These are phyloP conservation scores for Taphrina confusa DNA, from an alignment of 1,139 yeast genomes.

Conservation along the genomic window DNA sequence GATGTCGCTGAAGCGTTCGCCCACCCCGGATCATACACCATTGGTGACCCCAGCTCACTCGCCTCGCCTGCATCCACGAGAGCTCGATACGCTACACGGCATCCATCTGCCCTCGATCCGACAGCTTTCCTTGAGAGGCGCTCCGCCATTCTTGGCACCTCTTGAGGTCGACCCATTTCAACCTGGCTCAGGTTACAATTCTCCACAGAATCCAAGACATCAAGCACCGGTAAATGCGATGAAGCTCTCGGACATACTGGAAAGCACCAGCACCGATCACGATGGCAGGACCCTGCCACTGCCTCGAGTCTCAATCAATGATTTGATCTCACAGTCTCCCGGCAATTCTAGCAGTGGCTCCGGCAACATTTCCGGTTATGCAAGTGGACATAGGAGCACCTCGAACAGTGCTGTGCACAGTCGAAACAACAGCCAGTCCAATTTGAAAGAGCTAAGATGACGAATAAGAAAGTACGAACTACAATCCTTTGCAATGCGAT, in stretches of 20 bases:
- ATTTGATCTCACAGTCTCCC: slow-evolving; percentile 15
- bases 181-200: slow-evolving; percentile 29
- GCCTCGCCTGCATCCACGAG: slow-evolving; percentile 53
- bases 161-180: slow-evolving; percentile 43
- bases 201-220: slow-evolving; percentile 26
- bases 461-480: not conserved
- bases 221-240: slow-evolving; percentile 28
- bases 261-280: slow-evolving; percentile 24
- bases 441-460: slow-evolving; percentile 10
- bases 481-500: too few relatives aligned
- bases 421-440: slow-evolving; percentile 13
- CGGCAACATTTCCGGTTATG: not conserved
- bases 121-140: slow-evolving; percentile 46
- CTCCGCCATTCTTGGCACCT: slow-evolving; percentile 47
- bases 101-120: slow-evolving; percentile 50
- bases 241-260: slow-evolving; percentile 25
- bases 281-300: slow-evolving; percentile 27
- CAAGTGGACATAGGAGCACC: slow-evolving; percentile 2
- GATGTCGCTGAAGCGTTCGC: slow-evolving; percentile 44
- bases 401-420: slow-evolving; percentile 16
- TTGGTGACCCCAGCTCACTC: slow-evolving; percentile 62
- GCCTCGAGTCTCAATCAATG: slow-evolving; percentile 29
- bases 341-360: not conserved
- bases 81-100: slow-evolving; percentile 44
- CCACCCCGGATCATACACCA: slow-evolving; percentile 60